These are phyloP conservation scores for Fusarium secorum DNA, from an alignment of 2,329 filamentous ascomycete genomes.

Conservation along the genomic window DNA sequence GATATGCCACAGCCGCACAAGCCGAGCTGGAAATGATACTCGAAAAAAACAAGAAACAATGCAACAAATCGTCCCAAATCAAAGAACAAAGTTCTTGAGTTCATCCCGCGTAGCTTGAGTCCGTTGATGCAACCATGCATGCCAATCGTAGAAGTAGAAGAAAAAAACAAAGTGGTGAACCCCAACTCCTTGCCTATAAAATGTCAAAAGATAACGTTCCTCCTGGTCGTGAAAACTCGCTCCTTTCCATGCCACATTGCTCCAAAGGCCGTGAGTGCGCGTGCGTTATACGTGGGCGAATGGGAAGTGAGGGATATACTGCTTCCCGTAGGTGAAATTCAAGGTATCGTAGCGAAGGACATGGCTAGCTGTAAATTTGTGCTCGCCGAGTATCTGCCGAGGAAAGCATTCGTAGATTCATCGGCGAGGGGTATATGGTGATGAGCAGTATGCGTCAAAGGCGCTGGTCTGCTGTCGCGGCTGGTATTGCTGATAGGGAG, in stretches of 20 bases:
- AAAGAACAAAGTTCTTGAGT: slow-evolving; percentile 17
- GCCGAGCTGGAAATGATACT: neutral
- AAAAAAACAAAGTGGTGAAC: slow-evolving; percentile 17
- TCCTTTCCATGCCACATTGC: slow-evolving; percentile 27
- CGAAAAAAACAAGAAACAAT: slow-evolving; percentile 24
- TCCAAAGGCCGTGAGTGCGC: slow-evolving; percentile 32
- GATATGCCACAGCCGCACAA: slow-evolving; percentile 12
- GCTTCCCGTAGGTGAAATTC: slow-evolving; percentile 19
- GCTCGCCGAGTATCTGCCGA: slow-evolving; percentile 8
- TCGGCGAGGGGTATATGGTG: slow-evolving; percentile 21
- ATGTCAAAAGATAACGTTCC: slow-evolving; percentile 26
- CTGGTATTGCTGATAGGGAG: slow-evolving; percentile 17
- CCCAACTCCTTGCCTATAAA: slow-evolving; percentile 37
- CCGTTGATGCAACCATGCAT: slow-evolving; percentile 37
- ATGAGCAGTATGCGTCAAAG: slow-evolving; percentile 13
- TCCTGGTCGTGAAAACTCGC: slow-evolving; percentile 13
- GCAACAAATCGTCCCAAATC: slow-evolving; percentile 24
- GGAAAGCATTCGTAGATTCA: slow-evolving; percentile 7
- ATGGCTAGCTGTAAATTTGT: slow-evolving; percentile 6
- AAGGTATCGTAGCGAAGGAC: slow-evolving; percentile 8
- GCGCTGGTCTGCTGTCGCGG: slow-evolving; percentile 3
- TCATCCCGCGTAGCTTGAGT: slow-evolving; percentile 23
- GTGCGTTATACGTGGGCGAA: slow-evolving; percentile 21
- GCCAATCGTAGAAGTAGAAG: slow-evolving; percentile 21
- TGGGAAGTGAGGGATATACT: slow-evolving; percentile 13